phyloP scores from a whole-genome alignment of 2,329 filamentous ascomycete species.

The Trichoderma sp. region DNA sequence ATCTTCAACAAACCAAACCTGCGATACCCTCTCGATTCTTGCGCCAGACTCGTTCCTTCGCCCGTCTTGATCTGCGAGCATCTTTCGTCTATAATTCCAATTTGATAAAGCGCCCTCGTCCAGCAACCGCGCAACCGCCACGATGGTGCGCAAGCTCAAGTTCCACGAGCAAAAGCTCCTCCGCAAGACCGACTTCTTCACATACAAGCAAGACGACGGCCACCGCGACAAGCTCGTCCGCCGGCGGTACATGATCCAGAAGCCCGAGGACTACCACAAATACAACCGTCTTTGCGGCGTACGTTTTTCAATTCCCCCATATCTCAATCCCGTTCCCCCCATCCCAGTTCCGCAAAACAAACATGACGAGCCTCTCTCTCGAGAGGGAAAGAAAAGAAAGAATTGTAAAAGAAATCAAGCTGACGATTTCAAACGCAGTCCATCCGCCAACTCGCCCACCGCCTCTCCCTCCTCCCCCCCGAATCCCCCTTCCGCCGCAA shows the following conservation, averaged over 20 bases:
- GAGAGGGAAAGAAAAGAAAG: neutral
- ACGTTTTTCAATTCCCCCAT: conserved; percentile 2
- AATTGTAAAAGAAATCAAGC: too few species aligned
- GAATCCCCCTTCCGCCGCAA: conserved; percentile 76
- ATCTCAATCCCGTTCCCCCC: too few species aligned
- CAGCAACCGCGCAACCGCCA: conserved; percentile 33
- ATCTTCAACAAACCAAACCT: neutral
- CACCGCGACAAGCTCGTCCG: conserved; percentile 82
- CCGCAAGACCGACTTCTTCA: conserved; percentile 90
- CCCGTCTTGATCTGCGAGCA: too few species aligned
- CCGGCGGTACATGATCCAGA: conserved; percentile 87
- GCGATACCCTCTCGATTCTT: too few species aligned
- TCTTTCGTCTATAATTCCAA: too few species aligned
- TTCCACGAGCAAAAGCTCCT: conserved; percentile 96
- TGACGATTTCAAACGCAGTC: conserved; percentile 51
- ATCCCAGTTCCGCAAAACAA: neutral
- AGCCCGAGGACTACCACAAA: conserved; percentile 79
- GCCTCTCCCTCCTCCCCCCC: conserved; percentile 79
- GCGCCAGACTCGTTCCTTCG: too few species aligned
- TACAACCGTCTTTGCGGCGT: conserved; percentile 70
- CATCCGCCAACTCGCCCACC: conserved; percentile 87
- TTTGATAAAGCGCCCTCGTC: neutral
- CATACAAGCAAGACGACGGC: conserved; percentile 83
- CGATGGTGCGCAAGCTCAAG: conserved; percentile 94
- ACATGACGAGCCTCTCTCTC: too few species aligned